A percentile compares a stretch with the other conserved stretches of the same genome.
Conservation (phyloP, 768 basidiomycete genomes). For the Candolleomyces aberdarensis region DNA sequence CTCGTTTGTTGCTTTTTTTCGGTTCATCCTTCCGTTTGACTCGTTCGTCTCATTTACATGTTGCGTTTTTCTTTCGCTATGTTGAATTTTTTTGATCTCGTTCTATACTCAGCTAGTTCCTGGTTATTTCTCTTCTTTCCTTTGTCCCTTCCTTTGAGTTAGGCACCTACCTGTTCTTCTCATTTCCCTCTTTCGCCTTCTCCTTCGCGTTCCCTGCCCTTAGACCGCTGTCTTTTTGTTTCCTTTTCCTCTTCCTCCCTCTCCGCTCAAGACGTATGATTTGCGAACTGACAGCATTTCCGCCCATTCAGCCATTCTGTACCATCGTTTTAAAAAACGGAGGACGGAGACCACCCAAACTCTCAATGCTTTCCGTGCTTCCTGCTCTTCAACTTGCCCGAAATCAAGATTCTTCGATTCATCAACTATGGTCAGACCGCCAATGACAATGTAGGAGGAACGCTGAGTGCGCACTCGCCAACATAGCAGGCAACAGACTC, state of each 20-base stretch:
- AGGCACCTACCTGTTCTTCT: too few relatives aligned
- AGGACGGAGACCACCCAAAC: constrained; percentile 65
- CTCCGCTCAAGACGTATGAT: not conserved
- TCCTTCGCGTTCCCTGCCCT: not conserved
- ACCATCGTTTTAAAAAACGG: constrained; percentile 73
- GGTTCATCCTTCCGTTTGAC: too few relatives aligned
- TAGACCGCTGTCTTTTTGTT: not conserved
- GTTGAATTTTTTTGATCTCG: too few relatives aligned
- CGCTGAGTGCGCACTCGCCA: constrained; percentile 25
- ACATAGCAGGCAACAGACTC: constrained; percentile 42
- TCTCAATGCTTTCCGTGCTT: constrained; percentile 65
- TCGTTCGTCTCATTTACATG: too few relatives aligned
- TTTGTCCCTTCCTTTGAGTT: too few relatives aligned
- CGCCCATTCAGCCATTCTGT: constrained; percentile 56
- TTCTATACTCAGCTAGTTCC: too few relatives aligned
- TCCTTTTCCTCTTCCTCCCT: not conserved
- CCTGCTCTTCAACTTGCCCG: constrained; percentile 25
- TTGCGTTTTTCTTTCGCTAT: too few relatives aligned
- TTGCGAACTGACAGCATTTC: not conserved
- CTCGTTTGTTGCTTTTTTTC: too few relatives aligned
- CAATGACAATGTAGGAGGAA: too few relatives aligned
- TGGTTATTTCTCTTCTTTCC: too few relatives aligned
- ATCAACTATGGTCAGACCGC: too few relatives aligned
- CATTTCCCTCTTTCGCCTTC: too few relatives aligned
- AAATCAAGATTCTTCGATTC: constrained; percentile 28